phyloP scores from a whole-genome alignment of 1,284 basidiomycete species.

The Naganishia sp. region DNA sequence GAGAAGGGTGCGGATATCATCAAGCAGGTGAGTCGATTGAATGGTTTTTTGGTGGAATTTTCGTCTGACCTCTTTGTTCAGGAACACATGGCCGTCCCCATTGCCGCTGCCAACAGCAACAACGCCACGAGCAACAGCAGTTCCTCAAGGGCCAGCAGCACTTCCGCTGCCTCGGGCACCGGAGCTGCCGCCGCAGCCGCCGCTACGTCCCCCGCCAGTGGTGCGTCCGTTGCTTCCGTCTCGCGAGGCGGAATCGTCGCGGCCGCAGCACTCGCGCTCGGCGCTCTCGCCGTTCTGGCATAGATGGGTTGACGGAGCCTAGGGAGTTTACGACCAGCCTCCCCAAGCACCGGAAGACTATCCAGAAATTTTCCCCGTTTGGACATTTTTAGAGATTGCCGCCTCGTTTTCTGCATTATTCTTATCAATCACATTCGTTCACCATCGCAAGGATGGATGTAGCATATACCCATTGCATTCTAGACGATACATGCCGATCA shows the following conservation, averaged over 20 bases:
- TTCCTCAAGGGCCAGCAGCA: conserved; percentile 1
- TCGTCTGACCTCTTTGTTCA: background rate
- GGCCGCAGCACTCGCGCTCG: conserved; percentile 6
- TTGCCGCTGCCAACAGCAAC: conserved; percentile 19
- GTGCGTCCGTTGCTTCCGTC: background rate
- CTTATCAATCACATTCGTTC: conserved; percentile 15
- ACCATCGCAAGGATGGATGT: conserved; percentile 16
- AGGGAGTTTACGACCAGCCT: conserved; percentile 23
- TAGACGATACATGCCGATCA: no score
- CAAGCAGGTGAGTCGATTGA: conserved; percentile 44
- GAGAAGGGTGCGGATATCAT: conserved; percentile 67
- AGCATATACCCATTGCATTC: conserved; percentile 19
- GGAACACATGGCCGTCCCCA: conserved; percentile 33
- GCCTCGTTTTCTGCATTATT: conserved; percentile 1
- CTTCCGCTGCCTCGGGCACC: background rate
- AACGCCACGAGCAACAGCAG: conserved; percentile 37
- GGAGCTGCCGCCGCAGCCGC: conserved; percentile 4
- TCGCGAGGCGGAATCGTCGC: conserved; percentile 7
- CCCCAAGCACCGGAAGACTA: background rate
- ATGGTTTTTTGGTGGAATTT: background rate
- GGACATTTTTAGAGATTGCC: conserved; percentile 4
- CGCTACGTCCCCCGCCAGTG: background rate
- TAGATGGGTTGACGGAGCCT: background rate
- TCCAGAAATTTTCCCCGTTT: conserved; percentile 7
- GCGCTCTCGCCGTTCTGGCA: conserved; percentile 18